Evolutionary conservation across 2,329 filamentous ascomycete species (phyloP), one percentile per base, ranked within the genome.

Genomic region (Daldinia sp.): DNA sequence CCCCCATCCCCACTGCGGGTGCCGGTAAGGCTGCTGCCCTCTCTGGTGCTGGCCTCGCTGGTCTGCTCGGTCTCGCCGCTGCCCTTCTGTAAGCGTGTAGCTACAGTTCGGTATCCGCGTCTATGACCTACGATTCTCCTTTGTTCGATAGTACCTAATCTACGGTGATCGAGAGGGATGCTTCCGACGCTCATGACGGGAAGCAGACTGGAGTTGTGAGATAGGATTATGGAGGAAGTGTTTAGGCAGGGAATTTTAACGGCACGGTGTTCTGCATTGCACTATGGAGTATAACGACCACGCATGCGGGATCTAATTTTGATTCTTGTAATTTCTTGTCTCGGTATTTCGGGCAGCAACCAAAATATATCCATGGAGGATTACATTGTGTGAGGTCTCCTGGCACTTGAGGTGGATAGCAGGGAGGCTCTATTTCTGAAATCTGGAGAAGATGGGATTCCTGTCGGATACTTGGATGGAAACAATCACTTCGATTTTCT

Each of bases 31-130:
- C 77, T 68, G 81, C 82, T 69, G 83, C 79, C 72, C 76, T 87
- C 71, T 86, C 85, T 39, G 86, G 84, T 67, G 86, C 83, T 64
- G 84, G 80, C 70, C 83, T 89, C 71, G 86, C 84, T 70, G 86
- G 83, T 81, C 75, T 87, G 70, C 79, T 88, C 75, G 87, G 83
- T 74, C 75, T 88, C 64, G 85, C 83, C 73, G 85, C 84, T 75
- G 79, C 84, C 76, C 74, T 82, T 74, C 81, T 87, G 80, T 87
- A 87, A 84, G 82, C 80, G 27, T 13, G 25, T 76, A 60, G 70
- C 74, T 73, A 65, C 71, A 64, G 63, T 58, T 66, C 60, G 71
- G 72, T 72, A 69, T 71, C 72, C 66, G 70, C 70, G 68, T 73
- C 72, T 68, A 70, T 72, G 73, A 73, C 74, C 76, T 76, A 77